phyloP scores from a whole-genome alignment of 1,139 yeast genomes.

The Geotrichum fermentans region DNA sequence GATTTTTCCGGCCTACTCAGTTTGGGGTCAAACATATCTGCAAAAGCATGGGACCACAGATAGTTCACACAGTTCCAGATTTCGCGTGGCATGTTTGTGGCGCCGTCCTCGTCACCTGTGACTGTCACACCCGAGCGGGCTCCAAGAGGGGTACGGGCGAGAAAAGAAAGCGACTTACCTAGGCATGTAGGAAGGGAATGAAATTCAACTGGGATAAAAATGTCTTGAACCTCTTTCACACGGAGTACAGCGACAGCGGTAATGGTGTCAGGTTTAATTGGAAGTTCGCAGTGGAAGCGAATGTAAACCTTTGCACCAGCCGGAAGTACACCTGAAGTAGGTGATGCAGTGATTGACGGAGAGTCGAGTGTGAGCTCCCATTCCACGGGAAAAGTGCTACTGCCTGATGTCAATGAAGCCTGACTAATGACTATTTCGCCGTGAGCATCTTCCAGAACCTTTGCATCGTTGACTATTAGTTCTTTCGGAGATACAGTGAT shows the following conservation, averaged over 20 bases:
- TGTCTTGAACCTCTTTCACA: conserved; percentile 35
- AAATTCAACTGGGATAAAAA: conserved; percentile 35
- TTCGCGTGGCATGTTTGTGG: conserved; percentile 34
- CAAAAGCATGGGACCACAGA: conserved; percentile 29
- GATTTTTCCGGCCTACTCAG: conserved; percentile 18
- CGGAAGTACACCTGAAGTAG: conserved; percentile 28
- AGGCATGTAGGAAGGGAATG: conserved; percentile 32
- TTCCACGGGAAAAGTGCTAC: conserved; percentile 16
- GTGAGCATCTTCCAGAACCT: conserved; percentile 22
- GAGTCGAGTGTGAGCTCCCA: conserved; percentile 23
- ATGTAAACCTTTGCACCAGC: conserved; percentile 30
- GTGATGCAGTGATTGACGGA: conserved; percentile 21
- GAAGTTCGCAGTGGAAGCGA: conserved; percentile 19
- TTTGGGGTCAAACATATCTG: conserved; percentile 24
- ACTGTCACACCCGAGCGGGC: conserved; percentile 31
- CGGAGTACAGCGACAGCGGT: conserved; percentile 32
- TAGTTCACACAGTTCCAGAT: conserved; percentile 39
- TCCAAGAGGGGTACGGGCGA: conserved; percentile 33
- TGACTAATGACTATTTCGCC: conserved; percentile 17
- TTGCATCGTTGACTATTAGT: conserved; percentile 21
- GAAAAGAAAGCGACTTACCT: conserved; percentile 33
- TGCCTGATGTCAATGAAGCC: conserved; percentile 10
- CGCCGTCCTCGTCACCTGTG: conserved; percentile 19
- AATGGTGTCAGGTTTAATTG: conserved; percentile 20
- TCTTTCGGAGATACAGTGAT: conserved; percentile 36